phyloP scores from a whole-genome alignment of 805 yeast species.

The Saturnispora ahearnii region DNA sequence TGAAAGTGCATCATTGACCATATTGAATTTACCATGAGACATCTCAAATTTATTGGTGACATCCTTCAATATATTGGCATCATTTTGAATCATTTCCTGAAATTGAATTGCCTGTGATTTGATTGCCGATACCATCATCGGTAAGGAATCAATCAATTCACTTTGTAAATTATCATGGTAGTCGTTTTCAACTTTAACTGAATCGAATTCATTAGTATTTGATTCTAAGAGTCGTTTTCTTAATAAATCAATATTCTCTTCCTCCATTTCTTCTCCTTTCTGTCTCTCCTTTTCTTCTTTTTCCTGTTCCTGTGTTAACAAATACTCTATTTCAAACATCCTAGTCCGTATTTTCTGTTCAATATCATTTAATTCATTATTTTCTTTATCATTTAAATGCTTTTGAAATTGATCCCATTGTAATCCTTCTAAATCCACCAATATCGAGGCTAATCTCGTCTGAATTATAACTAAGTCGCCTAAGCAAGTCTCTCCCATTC shows the following conservation, averaged over 20 bases:
- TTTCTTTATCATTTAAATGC: not conserved
- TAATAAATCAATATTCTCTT: conserved; percentile 21
- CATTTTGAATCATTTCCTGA: conserved; percentile 26
- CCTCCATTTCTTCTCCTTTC: conserved; percentile 11
- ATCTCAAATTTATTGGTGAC: conserved; percentile 28
- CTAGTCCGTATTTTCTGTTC: conserved; percentile 10
- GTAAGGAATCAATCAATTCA: conserved; percentile 25
- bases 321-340: conserved; percentile 15
- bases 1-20: conserved; percentile 21
- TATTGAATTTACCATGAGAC: conserved; percentile 22
- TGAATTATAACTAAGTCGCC: not conserved
- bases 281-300: not conserved
- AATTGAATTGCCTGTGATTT: conserved; percentile 27
- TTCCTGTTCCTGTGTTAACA: conserved; percentile 5
- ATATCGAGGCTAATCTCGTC: not conserved
- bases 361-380: not conserved
- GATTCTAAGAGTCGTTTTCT: conserved; percentile 24
- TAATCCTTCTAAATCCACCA: conserved; percentile 2
- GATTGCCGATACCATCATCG: conserved; percentile 24
- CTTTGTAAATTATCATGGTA: conserved; percentile 28
- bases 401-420: not conserved
- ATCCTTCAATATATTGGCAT: conserved; percentile 26
- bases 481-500: not conserved
- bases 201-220: conserved; percentile 21
- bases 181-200: conserved; percentile 20